These are phyloP conservation scores for Amoebophrya sp. DNA, from an alignment of 169 alveolate species.

Conservation along the genomic window DNA sequence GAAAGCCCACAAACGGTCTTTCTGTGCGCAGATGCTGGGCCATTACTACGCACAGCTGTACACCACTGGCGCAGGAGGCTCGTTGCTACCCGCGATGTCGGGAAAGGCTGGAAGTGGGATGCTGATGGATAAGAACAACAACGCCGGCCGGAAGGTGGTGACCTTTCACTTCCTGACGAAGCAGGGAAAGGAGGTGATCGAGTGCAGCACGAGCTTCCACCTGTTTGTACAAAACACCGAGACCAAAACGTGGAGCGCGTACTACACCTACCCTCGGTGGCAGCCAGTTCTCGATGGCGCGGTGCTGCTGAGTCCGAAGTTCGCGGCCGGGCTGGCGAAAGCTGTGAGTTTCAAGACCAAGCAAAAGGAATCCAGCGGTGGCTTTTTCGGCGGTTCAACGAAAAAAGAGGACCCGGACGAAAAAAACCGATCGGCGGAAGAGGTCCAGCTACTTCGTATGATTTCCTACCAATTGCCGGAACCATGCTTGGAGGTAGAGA, in stretches of 20 bases:
- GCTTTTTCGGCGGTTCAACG: neutral
- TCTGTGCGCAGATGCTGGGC: neutral
- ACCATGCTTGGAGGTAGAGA: neutral
- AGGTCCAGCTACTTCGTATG: neutral
- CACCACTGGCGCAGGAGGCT: neutral
- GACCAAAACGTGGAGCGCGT: neutral
- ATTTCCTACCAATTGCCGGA: neutral
- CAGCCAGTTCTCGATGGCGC: neutral
- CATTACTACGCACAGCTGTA: neutral
- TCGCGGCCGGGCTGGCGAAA: neutral
- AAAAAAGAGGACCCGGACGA: neutral
- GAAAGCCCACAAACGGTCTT: neutral
- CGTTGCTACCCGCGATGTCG: neutral
- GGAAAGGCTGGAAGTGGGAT: neutral
- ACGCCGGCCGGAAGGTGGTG: neutral
- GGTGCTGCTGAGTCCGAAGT: neutral
- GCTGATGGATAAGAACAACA: too few species aligned
- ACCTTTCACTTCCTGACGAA: neutral
- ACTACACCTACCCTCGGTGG: slow-evolving; percentile 18
- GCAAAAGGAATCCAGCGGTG: neutral
- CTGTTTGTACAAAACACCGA: neutral
- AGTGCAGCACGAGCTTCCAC: neutral
- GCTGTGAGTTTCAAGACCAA: neutral
- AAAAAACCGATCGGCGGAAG: neutral
- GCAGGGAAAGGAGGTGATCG: neutral